phyloP scores from a whole-genome alignment of 768 basidiomycete species.

The Trametes cubensis region DNA sequence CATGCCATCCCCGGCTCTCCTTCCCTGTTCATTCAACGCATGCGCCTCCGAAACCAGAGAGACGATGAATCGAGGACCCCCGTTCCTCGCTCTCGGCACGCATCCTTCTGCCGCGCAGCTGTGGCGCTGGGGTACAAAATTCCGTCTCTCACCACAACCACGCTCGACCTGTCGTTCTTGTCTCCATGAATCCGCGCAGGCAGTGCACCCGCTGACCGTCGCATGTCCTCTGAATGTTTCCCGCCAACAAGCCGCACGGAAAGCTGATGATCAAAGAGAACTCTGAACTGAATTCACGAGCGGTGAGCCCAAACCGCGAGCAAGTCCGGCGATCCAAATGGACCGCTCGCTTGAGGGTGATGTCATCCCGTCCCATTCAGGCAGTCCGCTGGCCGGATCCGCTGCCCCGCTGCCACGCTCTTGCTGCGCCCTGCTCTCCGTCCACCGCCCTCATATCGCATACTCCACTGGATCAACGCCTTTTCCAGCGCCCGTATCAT shows the following conservation, averaged over 20 bases:
- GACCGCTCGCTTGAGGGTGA: neutral
- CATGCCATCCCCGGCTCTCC: too few species aligned
- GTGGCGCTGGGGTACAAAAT: conserved; percentile 4
- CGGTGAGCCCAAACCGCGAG: neutral
- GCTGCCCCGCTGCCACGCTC: neutral
- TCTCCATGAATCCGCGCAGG: neutral
- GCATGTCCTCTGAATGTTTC: neutral
- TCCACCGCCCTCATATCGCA: neutral
- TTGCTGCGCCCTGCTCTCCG: neutral
- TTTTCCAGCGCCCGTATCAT: neutral
- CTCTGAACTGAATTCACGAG: too few species aligned
- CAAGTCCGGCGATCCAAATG: neutral
- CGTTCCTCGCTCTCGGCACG: conserved; percentile 9
- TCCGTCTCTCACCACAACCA: neutral
- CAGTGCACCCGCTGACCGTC: neutral
- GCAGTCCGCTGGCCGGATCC: neutral
- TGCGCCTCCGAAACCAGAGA: too few species aligned
- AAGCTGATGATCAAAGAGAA: neutral
- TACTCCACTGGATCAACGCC: neutral
- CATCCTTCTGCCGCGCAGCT: conserved; percentile 4
- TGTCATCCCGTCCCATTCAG: conserved; percentile 4
- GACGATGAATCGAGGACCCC: neutral
- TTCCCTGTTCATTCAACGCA: too few species aligned
- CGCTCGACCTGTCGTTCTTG: neutral
- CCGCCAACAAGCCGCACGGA: neutral